These are phyloP conservation scores for Schizosaccharomyces japonicus DNA, from an alignment of 805 yeast species.

Conservation along the genomic window DNA sequence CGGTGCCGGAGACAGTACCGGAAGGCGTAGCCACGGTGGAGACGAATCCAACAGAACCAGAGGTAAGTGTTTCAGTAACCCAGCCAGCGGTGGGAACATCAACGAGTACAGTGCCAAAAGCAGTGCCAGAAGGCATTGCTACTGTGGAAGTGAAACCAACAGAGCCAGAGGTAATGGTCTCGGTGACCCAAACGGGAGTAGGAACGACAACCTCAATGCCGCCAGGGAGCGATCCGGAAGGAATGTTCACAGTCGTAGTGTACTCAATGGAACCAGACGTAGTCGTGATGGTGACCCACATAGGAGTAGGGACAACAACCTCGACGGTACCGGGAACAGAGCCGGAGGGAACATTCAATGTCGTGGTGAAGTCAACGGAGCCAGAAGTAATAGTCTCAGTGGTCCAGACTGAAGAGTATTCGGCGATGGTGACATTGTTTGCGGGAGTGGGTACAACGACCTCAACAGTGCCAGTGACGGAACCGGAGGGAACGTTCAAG, in stretches of 20 bases:
- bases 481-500: too few species aligned
- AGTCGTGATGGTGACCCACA: background rate
- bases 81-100: conserved; percentile 1
- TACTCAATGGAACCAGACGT: background rate
- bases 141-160: background rate
- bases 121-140: background rate
- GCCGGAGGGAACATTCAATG: background rate
- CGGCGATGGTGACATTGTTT: too few species aligned
- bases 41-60: background rate
- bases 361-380: background rate
- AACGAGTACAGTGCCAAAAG: background rate
- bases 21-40: background rate
- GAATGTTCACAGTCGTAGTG: background rate
- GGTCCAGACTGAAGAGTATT: too few species aligned
- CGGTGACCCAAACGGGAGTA: background rate
- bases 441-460: too few species aligned
- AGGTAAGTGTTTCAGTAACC: background rate
- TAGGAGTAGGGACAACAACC: background rate
- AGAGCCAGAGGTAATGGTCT: background rate
- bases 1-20: background rate
- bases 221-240: background rate
- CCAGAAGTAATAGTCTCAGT: too few species aligned
- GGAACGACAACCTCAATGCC: background rate
- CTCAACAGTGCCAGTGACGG: too few species aligned
- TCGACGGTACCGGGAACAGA: background rate